Evolutionary conservation across 2,329 filamentous ascomycete genomes (phyloP), one percentile per base, ranked within the genome.

Genomic region (Periconia digitata): DNA sequence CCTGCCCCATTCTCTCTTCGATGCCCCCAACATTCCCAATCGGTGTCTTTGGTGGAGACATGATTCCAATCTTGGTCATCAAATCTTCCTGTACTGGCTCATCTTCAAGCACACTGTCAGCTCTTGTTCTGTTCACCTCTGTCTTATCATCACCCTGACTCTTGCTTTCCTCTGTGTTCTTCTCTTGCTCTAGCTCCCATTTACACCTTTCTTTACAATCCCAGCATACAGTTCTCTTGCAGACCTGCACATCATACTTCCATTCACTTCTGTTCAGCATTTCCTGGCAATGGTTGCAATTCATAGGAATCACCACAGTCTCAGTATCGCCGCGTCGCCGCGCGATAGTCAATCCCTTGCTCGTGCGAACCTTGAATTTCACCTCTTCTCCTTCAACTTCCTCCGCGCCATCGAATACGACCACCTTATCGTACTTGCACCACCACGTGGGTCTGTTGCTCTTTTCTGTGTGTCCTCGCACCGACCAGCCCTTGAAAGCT

Each of bases 381-480:
- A 50, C 1, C 3, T 57, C 46, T 1, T 50, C 62, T 17, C 55
- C 34, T 2, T 43, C 53, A 6, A 35, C 13, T 3, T 43, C 44
- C 5, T 62, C 56, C 1, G 63, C 36, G 1, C 66, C 67, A 34
- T 70, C 66, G 17, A 69, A 69, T 0, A 70, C 57, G 4, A 69
- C 66, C 2, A 70, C 53, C 41, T 62, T 64, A 36, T 70, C 67
- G 27, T 62, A 54, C 39, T 68, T 68, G 43, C 67, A 70, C 67
- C 67, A 70, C 67, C 67, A 70, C 4, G 64, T 60, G 1, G 67
- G 63, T 2, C 60, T 50, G 5, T 50, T 40, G 2, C 42, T 41
- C 4, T 51, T 44, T 34, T 63, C 59, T 2, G 65, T 70, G 6
- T 53, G 46, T 7, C 64, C 66, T 15, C 66, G 57, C 1, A 70